These are phyloP conservation scores for Chytriomyces sp. DNA, from an alignment of 192 early-diverging fungal species.

Conservation along the genomic window DNA sequence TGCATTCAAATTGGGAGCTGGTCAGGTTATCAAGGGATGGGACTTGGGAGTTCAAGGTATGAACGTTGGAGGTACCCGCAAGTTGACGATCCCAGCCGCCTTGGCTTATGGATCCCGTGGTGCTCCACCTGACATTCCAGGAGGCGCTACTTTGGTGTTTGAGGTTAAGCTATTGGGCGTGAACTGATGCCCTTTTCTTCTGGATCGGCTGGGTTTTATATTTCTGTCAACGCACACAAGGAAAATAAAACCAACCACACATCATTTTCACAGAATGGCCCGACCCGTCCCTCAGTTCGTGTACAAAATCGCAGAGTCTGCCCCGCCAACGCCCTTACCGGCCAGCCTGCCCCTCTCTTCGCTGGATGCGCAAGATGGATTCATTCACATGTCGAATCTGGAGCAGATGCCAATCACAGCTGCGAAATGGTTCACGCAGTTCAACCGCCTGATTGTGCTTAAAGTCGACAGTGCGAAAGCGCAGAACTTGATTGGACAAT, in stretches of 20 bases:
- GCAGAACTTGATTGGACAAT: not conserved
- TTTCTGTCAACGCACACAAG: no score
- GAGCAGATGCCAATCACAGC: not conserved
- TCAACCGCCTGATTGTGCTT: not conserved
- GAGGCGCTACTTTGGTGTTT: slow-evolving; percentile 87
- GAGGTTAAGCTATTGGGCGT: slow-evolving; percentile 82
- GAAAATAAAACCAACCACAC: not conserved
- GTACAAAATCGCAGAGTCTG: not conserved
- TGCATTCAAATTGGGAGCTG: slow-evolving; percentile 80
- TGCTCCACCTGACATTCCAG: slow-evolving; percentile 87
- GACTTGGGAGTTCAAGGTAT: slow-evolving; percentile 85
- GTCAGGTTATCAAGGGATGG: slow-evolving; percentile 97
- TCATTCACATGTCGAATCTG: not conserved
- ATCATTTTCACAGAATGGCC: not conserved
- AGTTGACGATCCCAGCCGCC: slow-evolving; percentile 86
- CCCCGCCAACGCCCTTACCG: not conserved
- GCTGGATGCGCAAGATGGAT: not conserved
- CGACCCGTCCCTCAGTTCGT: not conserved
- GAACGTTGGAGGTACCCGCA: slow-evolving; percentile 89
- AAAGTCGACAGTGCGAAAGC: not conserved
- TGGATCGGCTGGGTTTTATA: no score
- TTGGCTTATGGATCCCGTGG: slow-evolving; percentile 75
- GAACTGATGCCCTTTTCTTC: not conserved
- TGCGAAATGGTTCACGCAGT: not conserved
- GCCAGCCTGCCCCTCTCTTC: not conserved